These are phyloP conservation scores for Pyrenophora seminiperda DNA, from an alignment of 2,329 filamentous ascomycete species.

Conservation along the genomic window DNA sequence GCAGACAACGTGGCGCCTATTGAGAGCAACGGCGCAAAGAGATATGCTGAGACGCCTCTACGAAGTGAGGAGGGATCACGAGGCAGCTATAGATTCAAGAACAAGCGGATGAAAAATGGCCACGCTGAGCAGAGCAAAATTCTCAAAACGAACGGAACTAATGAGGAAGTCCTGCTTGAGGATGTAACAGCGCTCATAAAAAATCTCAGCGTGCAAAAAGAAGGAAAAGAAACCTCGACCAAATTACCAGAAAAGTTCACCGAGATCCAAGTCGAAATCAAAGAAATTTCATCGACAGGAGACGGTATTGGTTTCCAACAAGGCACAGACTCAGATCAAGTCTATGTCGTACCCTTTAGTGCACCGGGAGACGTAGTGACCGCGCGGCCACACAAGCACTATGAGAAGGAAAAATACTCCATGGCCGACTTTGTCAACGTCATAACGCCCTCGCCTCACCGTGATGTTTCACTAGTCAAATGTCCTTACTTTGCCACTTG, in stretches of 20 bases:
- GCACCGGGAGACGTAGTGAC: slow-evolving; percentile 81
- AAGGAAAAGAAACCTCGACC: slow-evolving; percentile 17
- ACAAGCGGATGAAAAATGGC: slow-evolving; percentile 55
- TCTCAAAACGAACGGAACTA: slow-evolving; percentile 51
- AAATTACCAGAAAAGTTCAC: slow-evolving; percentile 68
- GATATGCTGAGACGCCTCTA: slow-evolving; percentile 40
- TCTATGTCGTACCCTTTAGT: slow-evolving; percentile 89
- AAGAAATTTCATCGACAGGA: slow-evolving; percentile 85
- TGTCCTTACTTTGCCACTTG: slow-evolving; percentile 89
- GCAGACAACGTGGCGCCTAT: slow-evolving; percentile 38
- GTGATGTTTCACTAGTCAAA: slow-evolving; percentile 75
- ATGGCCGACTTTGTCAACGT: slow-evolving; percentile 83
- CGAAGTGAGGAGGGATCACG: slow-evolving; percentile 42
- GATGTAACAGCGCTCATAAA: slow-evolving; percentile 53
- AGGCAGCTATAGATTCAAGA: slow-evolving; percentile 49
- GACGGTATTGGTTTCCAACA: slow-evolving; percentile 82
- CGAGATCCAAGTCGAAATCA: slow-evolving; percentile 81
- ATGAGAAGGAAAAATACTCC: slow-evolving; percentile 68
- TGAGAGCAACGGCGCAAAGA: slow-evolving; percentile 44
- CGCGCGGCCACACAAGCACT: slow-evolving; percentile 78
- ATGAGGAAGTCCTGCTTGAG: slow-evolving; percentile 55
- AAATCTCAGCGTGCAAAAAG: slow-evolving; percentile 35
- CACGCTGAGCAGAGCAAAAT: slow-evolving; percentile 44
- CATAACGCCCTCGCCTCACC: slow-evolving; percentile 70
- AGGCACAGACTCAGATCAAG: slow-evolving; percentile 63